Percentiles rank a stretch among this genome's conserved stretches.
Conservation (phyloP, 441 rosid genomes). For the Omphalea diandra region DNA sequence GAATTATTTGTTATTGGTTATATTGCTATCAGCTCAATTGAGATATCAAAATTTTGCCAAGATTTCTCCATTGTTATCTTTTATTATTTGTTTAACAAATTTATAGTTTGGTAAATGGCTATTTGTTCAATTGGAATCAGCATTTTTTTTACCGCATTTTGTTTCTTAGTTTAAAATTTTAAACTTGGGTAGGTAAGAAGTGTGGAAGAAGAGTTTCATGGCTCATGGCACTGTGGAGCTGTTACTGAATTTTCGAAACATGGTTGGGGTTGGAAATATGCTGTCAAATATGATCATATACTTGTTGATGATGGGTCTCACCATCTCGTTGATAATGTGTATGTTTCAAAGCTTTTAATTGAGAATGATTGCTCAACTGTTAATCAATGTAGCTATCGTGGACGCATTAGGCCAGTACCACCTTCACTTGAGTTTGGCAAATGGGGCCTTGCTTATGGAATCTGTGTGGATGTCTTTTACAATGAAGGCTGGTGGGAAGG, state of each 20-base stretch:
- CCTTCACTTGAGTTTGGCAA: slow-evolving; percentile 31
- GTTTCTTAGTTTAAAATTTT: not conserved
- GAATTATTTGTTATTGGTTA: not conserved
- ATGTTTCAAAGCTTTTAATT: slow-evolving; percentile 39
- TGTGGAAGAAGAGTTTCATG: slow-evolving; percentile 62
- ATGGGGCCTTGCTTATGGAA: slow-evolving; percentile 42
- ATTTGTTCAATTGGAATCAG: too few species aligned
- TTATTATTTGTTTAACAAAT: not conserved
- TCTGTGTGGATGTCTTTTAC: slow-evolving; percentile 60
- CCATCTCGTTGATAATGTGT: slow-evolving; percentile 35
- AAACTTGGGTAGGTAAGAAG: slow-evolving; percentile 52
- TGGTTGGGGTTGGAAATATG: slow-evolving; percentile 36
- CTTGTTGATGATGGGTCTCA: slow-evolving; percentile 42
- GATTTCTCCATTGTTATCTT: not conserved
- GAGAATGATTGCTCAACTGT: slow-evolving; percentile 22
- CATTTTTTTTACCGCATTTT: not conserved
- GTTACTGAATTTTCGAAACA: slow-evolving; percentile 28
- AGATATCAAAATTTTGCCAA: not conserved
- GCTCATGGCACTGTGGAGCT: slow-evolving; percentile 70
- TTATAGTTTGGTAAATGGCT: not conserved
- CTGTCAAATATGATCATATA: slow-evolving; percentile 54
- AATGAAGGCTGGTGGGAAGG: slow-evolving; percentile 92
- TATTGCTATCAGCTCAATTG: not conserved
- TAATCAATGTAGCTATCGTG: slow-evolving; percentile 28
- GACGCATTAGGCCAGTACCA: slow-evolving; percentile 55